Conservation (phyloP, 495 filamentous ascomycete genomes). For the Neurospora sp. region DNA sequence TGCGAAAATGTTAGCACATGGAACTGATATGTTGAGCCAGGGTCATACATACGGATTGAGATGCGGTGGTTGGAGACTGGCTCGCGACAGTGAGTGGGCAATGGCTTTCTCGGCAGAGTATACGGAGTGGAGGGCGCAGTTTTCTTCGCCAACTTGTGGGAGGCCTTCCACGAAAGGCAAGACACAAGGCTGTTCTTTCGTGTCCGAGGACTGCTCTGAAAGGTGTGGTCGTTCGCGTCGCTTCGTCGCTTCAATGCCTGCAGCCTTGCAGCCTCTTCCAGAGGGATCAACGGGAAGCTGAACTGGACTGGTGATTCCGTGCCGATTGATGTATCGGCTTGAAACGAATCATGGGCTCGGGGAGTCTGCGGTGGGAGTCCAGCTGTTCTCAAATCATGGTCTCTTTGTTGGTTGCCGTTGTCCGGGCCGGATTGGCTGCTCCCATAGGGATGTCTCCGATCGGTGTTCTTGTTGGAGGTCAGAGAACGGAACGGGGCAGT, state of each 20-base stretch:
- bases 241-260: conserved; percentile 9
- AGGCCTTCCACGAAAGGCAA: conserved; percentile 2
- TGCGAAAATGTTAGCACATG: background rate
- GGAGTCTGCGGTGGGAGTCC: background rate
- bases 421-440: background rate
- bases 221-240: conserved; percentile 13
- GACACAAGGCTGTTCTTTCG: conserved; percentile 13
- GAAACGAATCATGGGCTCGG: background rate
- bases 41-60: background rate
- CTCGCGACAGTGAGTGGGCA: conserved; percentile 2
- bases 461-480: conserved; percentile 1
- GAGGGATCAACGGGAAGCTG: conserved; percentile 16
- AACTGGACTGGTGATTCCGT: conserved; percentile 11
- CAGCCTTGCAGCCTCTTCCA: conserved; percentile 16
- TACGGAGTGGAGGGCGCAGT: conserved; percentile 10
- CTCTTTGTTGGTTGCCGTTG: background rate
- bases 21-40: background rate
- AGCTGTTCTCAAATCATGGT: background rate
- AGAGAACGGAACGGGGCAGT: conserved; percentile 15
- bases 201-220: conserved; percentile 8
- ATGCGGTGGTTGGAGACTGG: background rate
- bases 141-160: conserved; percentile 7
- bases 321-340: background rate
- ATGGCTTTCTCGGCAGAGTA: conserved; percentile 7
- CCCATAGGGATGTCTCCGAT: conserved; percentile 4